These are phyloP conservation scores for Solanum appendiculatum DNA, from an alignment of 257 asterid species.

Conservation along the genomic window DNA sequence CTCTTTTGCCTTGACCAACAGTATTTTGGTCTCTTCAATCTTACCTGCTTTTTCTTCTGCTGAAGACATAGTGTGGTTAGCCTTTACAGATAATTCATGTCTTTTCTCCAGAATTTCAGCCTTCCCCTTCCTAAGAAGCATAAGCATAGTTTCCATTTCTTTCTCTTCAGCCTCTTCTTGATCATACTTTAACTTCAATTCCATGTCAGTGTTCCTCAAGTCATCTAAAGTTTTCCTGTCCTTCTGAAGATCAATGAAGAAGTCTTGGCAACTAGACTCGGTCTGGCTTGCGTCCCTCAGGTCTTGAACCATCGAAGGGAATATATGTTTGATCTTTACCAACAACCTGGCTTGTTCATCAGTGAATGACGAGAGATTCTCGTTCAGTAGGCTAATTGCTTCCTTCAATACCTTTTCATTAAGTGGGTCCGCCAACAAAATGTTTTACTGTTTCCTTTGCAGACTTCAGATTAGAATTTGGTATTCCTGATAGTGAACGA, in stretches of 20 bases:
- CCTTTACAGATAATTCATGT: neutral
- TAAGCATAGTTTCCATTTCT: neutral
- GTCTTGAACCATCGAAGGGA: neutral
- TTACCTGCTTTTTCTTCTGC: neutral
- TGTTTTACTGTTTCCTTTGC: neutral
- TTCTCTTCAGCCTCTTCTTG: neutral
- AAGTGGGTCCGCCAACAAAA: neutral
- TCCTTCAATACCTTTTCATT: neutral
- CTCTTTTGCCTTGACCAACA: neutral
- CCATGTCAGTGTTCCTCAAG: neutral
- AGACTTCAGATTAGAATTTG: neutral
- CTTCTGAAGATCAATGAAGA: neutral
- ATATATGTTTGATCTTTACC: neutral
- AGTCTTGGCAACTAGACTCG: neutral
- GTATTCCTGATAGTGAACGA: neutral
- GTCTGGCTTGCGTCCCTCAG: neutral
- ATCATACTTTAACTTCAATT: neutral
- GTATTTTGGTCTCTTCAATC: neutral
- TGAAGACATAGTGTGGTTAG: neutral
- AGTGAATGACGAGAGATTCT: neutral
- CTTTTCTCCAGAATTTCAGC: neutral
- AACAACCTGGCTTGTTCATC: neutral
- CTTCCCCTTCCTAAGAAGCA: neutral
- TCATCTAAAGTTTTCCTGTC: neutral
- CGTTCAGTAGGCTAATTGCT: neutral